Evolutionary conservation across 768 basidiomycete species (phyloP).

Genomic region (Coprinopsis cinerea): DNA sequence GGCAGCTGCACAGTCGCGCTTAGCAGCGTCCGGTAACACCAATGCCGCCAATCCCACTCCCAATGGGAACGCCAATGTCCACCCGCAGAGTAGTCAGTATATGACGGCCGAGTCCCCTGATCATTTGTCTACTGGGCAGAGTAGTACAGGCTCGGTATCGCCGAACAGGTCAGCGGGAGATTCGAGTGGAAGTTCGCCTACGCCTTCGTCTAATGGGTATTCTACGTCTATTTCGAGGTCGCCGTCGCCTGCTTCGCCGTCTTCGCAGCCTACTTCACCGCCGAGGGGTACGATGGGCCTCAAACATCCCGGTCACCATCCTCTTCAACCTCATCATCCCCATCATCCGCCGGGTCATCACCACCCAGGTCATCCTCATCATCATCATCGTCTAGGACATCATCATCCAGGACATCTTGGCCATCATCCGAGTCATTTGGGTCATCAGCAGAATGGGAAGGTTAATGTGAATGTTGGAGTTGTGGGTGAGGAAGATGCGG

Average conservation of each 20-base stretch:
- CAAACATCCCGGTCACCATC: slow-evolving; percentile 1
- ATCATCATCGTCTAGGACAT: too few relatives aligned
- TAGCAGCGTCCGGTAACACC: neutral
- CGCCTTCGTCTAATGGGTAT: slow-evolving; percentile 54
- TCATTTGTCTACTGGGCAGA: neutral
- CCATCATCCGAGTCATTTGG: too few relatives aligned
- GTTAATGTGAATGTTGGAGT: slow-evolving; percentile 3
- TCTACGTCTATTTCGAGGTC: slow-evolving; percentile 47
- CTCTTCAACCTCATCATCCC: too few relatives aligned
- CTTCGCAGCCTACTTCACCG: slow-evolving; percentile 15
- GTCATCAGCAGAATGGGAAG: slow-evolving; percentile 9
- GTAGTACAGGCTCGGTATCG: slow-evolving; percentile 18
- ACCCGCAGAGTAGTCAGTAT: too few relatives aligned
- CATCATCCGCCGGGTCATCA: too few relatives aligned
- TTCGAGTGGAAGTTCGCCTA: slow-evolving; percentile 49
- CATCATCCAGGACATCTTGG: too few relatives aligned
- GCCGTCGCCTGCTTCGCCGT: slow-evolving; percentile 35
- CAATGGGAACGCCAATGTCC: too few relatives aligned
- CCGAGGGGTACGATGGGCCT: slow-evolving; percentile 27
- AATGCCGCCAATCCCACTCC: neutral
- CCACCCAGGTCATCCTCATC: too few relatives aligned
- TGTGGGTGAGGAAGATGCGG: slow-evolving; percentile 3
- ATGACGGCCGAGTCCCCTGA: too few relatives aligned
- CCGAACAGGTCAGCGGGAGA: slow-evolving; percentile 25
- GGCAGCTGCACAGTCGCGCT: neutral